Evolutionary conservation across 2,329 filamentous ascomycete species (phyloP).

Genomic region (Nothophoma quercina): DNA sequence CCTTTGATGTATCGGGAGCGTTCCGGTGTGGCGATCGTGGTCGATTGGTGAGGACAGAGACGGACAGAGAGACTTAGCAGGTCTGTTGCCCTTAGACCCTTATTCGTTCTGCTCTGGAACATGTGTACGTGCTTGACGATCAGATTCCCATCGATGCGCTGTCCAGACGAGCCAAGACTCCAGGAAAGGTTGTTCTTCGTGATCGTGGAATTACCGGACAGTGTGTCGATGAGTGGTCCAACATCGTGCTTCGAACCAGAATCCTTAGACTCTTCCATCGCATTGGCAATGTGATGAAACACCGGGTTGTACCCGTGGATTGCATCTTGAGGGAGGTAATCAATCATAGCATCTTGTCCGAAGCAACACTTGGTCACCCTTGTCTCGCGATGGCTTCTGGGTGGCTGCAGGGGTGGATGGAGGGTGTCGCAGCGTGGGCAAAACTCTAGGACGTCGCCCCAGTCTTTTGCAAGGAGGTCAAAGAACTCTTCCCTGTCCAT

Average conservation of each 20-base stretch:
- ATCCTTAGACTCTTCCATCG: neutral
- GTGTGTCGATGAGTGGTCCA: neutral
- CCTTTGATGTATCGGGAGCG: neutral
- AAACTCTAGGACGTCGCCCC: neutral
- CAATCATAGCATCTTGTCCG: constrained; percentile 1
- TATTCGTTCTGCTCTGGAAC: too few species aligned
- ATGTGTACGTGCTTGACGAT: neutral
- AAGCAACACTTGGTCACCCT: neutral
- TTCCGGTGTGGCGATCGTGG: neutral
- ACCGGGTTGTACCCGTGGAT: neutral
- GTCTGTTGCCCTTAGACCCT: neutral
- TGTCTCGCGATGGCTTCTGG: neutral
- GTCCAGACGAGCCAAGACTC: neutral
- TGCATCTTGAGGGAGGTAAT: neutral
- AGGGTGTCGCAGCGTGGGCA: constrained; percentile 2
- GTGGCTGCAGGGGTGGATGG: neutral
- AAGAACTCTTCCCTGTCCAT: neutral
- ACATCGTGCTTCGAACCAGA: neutral
- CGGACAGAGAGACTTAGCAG: neutral
- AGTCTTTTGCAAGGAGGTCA: neutral
- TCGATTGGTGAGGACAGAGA: constrained; percentile 6
- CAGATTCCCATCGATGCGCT: neutral
- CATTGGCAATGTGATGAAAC: neutral
- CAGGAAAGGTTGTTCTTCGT: neutral
- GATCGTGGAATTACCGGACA: neutral